Conservation (phyloP, 441 rosid genomes). For the Populus hybrid region DNA sequence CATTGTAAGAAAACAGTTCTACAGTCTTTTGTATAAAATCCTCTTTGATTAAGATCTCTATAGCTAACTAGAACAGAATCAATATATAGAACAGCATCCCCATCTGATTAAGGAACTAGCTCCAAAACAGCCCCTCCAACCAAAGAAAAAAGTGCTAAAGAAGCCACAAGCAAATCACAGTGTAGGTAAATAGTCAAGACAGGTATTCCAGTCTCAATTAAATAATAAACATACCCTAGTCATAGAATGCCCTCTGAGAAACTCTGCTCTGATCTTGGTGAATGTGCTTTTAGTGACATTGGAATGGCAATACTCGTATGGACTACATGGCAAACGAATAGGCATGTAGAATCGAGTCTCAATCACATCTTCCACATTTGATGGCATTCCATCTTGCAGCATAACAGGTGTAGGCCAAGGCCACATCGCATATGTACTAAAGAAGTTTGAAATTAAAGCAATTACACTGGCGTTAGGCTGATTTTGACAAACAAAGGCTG, state of each 20-base stretch:
- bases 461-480: constrained; percentile 41
- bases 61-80: not conserved
- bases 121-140: not conserved
- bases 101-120: not conserved
- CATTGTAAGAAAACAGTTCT: not conserved
- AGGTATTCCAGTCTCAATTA: not conserved
- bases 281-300: constrained; percentile 57
- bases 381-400: constrained; percentile 35
- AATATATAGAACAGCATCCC: not conserved
- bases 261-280: constrained; percentile 48
- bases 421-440: constrained; percentile 51
- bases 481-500: constrained; percentile 48
- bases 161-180: not conserved
- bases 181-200: not conserved
- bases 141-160: not conserved
- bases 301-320: constrained; percentile 46
- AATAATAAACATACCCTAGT: constrained; percentile 34
- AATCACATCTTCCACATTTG: constrained; percentile 22
- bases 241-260: constrained; percentile 48
- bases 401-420: constrained; percentile 56
- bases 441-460: constrained; percentile 41
- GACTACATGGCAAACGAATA: constrained; percentile 50
- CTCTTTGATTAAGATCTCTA: not conserved
- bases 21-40: not conserved
- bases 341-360: constrained; percentile 46